Percentiles rank a stretch among this genome's conserved stretches.
phyloP scores from a whole-genome alignment of 306 rosid genomes.

The Luffa acutangula region DNA sequence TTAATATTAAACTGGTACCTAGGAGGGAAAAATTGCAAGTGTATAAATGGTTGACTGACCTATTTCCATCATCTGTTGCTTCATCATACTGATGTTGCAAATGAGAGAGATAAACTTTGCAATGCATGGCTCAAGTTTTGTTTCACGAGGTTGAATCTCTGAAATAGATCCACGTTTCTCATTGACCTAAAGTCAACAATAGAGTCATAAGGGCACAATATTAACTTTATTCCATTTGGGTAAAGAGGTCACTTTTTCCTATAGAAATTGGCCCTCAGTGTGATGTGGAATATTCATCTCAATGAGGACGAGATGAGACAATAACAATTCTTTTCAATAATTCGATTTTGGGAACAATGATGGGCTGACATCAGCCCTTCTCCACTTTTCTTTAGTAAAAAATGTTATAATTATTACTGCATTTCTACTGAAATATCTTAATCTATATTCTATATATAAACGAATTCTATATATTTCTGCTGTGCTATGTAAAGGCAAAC shows the following conservation, averaged over 20 bases:
- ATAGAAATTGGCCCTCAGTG: neutral
- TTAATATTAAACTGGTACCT: neutral
- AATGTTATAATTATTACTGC: neutral
- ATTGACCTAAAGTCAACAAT: conserved; percentile 37
- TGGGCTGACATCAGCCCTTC: neutral
- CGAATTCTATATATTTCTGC: neutral
- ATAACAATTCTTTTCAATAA: neutral
- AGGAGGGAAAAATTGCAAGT: neutral
- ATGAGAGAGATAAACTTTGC: conserved; percentile 83
- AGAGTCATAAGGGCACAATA: conserved; percentile 14
- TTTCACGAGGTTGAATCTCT: conserved; percentile 47
- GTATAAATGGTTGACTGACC: conserved; percentile 37
- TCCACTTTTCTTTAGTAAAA: neutral
- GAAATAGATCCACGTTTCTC: conserved; percentile 23
- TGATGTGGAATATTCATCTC: neutral
- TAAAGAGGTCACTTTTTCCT: neutral
- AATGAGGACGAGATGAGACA: neutral
- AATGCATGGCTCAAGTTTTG: conserved; percentile 58
- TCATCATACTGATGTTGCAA: conserved; percentile 93
- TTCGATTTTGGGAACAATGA: neutral
- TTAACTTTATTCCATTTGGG: neutral
- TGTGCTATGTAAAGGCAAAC: neutral
- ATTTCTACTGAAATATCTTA: neutral
- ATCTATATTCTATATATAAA: neutral
- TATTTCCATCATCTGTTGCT: conserved; percentile 98